Conservation (phyloP, 176 grass and related monocot genomes). For the Carex kokanica region DNA sequence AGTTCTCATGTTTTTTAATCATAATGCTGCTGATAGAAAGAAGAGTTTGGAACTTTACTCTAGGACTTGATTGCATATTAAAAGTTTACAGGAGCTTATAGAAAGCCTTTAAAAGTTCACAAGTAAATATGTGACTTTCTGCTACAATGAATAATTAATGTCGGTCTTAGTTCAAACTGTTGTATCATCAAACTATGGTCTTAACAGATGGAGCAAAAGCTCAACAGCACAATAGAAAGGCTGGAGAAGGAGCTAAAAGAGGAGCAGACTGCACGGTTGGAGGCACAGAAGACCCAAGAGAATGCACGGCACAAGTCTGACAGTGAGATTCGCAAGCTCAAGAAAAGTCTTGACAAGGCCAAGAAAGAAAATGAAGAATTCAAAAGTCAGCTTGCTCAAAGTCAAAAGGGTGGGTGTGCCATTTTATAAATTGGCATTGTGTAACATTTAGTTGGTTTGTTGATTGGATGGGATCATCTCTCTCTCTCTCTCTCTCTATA, state of each 20-base stretch:
- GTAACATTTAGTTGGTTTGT: background rate
- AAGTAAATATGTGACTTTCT: background rate
- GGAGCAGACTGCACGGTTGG: slow-evolving; percentile 29
- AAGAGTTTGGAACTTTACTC: background rate
- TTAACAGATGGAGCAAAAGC: slow-evolving; percentile 41
- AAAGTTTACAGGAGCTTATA: background rate
- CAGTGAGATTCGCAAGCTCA: slow-evolving; percentile 35
- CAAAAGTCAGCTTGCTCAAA: background rate
- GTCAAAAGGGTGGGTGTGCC: slow-evolving; percentile 16
- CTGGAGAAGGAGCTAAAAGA: slow-evolving; percentile 40
- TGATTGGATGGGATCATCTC: background rate
- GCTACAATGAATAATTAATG: background rate
- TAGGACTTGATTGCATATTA: background rate
- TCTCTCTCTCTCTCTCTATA: no score
- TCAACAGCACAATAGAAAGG: slow-evolving; percentile 32
- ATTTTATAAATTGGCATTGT: slow-evolving; percentile 30
- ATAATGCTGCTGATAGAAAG: background rate
- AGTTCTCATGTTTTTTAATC: background rate
- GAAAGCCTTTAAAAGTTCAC: background rate
- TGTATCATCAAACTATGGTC: background rate
- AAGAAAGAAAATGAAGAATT: slow-evolving; percentile 32
- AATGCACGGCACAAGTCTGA: slow-evolving; percentile 32
- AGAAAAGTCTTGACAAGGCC: slow-evolving; percentile 33
- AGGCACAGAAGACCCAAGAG: slow-evolving; percentile 25
- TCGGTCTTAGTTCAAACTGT: background rate